Conservation (phyloP, 2,329 filamentous ascomycete genomes). For the Beauveria brongniartii region DNA sequence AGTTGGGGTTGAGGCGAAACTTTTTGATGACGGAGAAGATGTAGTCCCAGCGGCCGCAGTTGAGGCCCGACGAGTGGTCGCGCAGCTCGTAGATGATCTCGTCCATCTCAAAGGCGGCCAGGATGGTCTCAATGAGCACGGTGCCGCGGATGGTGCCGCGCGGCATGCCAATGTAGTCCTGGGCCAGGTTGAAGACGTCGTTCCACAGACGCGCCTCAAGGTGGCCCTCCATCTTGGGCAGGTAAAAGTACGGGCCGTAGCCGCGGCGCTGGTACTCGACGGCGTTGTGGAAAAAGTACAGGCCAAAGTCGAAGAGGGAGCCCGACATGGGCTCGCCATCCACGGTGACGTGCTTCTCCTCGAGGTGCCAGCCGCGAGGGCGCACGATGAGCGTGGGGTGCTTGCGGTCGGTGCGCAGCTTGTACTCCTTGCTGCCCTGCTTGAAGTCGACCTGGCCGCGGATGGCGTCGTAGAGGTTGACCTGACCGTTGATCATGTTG, state of each 20-base stretch:
- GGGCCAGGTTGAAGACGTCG: conserved; percentile 90
- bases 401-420: conserved; percentile 81
- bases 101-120: conserved; percentile 98
- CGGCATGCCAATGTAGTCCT: conserved; percentile 85
- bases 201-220: conserved; percentile 97
- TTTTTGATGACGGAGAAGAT: conserved; percentile 99
- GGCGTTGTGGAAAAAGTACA: conserved; percentile 99
- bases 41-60: conserved; percentile 99
- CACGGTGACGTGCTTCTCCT: conserved; percentile 96
- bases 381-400: conserved; percentile 88
- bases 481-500: conserved; percentile 97
- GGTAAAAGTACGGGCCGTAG: conserved; percentile 91
- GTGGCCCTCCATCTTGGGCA: conserved; percentile 97
- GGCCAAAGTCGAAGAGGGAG: conserved; percentile 89
- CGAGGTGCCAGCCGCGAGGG: conserved; percentile 93
- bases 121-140: conserved; percentile 95
- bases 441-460: conserved; percentile 94
- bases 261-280: conserved; percentile 77
- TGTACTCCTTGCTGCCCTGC: conserved; percentile 91
- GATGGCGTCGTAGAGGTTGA: conserved; percentile 95
- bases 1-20: conserved; percentile 89
- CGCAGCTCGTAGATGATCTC: conserved; percentile 99
- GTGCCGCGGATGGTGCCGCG: conserved; percentile 91
- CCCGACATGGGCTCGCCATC: conserved; percentile 93
- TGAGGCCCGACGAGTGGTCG: conserved; percentile 90